These are phyloP conservation scores for Suillus sp. DNA, from an alignment of 768 basidiomycete genomes.

Conservation along the genomic window DNA sequence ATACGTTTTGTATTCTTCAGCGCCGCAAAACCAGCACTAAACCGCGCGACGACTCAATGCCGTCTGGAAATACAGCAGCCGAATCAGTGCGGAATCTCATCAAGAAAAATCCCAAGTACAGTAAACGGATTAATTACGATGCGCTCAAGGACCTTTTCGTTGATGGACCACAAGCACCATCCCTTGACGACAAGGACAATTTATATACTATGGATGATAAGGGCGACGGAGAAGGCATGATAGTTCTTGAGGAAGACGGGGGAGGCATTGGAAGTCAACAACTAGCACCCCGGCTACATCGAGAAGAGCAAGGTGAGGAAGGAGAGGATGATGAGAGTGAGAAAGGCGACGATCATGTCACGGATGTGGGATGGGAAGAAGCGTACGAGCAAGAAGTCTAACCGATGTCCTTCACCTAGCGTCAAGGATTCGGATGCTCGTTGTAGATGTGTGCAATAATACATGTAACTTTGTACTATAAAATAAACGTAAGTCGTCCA, in stretches of 20 bases:
- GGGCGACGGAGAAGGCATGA: slow-evolving; percentile 40
- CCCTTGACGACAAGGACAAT: slow-evolving; percentile 46
- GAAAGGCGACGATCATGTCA: slow-evolving; percentile 40
- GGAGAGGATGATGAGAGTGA: slow-evolving; percentile 38
- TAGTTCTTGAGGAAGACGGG: slow-evolving; percentile 43
- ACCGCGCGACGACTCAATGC: slow-evolving; percentile 75
- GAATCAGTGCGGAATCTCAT: slow-evolving; percentile 51
- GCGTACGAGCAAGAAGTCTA: slow-evolving; percentile 74
- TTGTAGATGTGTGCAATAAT: slow-evolving; percentile 11
- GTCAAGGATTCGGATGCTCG: slow-evolving; percentile 3
- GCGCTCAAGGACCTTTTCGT: slow-evolving; percentile 81
- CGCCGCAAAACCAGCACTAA: slow-evolving; percentile 66
- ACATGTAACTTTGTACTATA: slow-evolving; percentile 29
- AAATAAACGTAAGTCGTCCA: slow-evolving; percentile 30
- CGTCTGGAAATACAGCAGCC: slow-evolving; percentile 37
- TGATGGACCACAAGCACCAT: slow-evolving; percentile 32
- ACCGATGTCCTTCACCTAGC: neutral
- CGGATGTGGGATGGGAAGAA: slow-evolving; percentile 45
- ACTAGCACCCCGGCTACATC: slow-evolving; percentile 29
- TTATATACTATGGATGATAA: slow-evolving; percentile 57
- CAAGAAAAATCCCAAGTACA: slow-evolving; percentile 85
- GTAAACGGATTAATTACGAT: slow-evolving; percentile 92
- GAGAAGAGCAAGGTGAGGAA: slow-evolving; percentile 19
- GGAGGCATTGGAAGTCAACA: slow-evolving; percentile 34
- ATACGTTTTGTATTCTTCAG: slow-evolving; percentile 37